Conservation (phyloP, 352 stramenopile genomes). For the Phytopythium mirpurense region DNA sequence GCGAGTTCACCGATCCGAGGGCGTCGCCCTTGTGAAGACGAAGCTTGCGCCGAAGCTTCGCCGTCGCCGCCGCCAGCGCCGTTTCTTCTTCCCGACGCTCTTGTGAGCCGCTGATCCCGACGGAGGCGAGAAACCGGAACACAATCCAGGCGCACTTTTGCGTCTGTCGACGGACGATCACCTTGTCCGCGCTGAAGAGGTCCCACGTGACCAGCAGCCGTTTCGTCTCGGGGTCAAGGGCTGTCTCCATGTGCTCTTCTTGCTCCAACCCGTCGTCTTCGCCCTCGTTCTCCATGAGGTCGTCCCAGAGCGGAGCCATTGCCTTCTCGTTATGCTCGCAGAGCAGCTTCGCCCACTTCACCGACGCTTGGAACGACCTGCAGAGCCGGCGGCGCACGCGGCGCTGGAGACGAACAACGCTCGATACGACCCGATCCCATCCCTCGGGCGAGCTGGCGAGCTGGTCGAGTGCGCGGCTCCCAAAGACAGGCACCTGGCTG, state of each 20-base stretch:
- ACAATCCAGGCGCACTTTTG: constrained; percentile 73
- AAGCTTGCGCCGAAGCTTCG: constrained; percentile 72
- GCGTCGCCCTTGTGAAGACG: constrained; percentile 37
- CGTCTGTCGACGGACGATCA: constrained; percentile 68
- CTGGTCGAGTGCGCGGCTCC: constrained; percentile 26
- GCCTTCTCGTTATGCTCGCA: constrained; percentile 37
- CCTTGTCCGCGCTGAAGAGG: constrained; percentile 56
- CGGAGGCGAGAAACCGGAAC: constrained; percentile 72
- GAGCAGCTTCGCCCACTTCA: constrained; percentile 30
- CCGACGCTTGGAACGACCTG: constrained; percentile 16
- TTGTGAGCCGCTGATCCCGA: constrained; percentile 61
- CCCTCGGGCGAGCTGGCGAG: constrained; percentile 12
- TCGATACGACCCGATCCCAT: constrained; percentile 26
- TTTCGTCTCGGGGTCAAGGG: constrained; percentile 9
- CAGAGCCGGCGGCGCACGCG: constrained; percentile 25
- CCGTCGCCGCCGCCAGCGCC: constrained; percentile 48
- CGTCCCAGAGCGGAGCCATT: constrained; percentile 15
- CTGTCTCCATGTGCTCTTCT: background rate
- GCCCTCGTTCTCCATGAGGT: constrained; percentile 19
- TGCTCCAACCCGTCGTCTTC: constrained; percentile 20
- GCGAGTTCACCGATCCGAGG: constrained; percentile 10
- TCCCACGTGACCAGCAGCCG: constrained; percentile 35
- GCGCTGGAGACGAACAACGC: constrained; percentile 32
- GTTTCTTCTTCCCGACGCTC: constrained; percentile 73
- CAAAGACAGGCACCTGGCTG: constrained; percentile 56